Evolutionary conservation across 331 rosid species (phyloP), one percentile per base, ranked within the genome.

Genomic region (Acacia pycnantha): DNA sequence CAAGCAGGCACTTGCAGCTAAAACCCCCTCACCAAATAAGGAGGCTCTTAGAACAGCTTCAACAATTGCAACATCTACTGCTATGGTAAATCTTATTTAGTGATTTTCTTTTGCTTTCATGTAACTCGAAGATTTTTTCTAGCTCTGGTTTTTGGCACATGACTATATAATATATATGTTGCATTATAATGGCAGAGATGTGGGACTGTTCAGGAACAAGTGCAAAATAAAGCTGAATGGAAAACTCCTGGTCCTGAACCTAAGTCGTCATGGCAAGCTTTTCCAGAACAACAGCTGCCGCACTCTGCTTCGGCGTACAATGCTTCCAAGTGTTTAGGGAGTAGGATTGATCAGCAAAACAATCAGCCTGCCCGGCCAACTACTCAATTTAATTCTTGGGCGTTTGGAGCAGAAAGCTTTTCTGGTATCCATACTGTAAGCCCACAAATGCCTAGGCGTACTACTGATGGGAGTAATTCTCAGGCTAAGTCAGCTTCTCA

Each of bases 351-450:
- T 59, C 90, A 62, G 41, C 94, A 84, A 82, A 91, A 76, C 84
- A 89, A 79, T 85, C 93, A 85, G 82, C 87, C 79, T 73, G 43
- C 87, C 71, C 85, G 83, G 70, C 43, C 21, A 64, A 14, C 41
- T 29, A 21, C 87, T 19, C 83, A 92, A 65, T 86, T 91, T 37
- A 95, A 89, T 65, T 76, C 90, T 5, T 91, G 98, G 98, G 98
- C 97, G 35, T 95, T 95, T 54, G 97, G 93, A 50, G 6, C 91
- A 4, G 94, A 93, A 68, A 85, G 82, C 80, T 90, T 91, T 84
- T 84, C 84, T 54, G 90, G 91, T 54, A 83, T 70, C 18, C 76
- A 81, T 53, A 61, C 86, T 53, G 90, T 85, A 51, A 88, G 85
- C 83, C 26, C 77, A 1, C 92, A 88, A 81, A 79, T 77, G 62